A percentile compares a stretch with the other conserved stretches of the same genome.
Conservation (phyloP, 2,329 filamentous ascomycete species). For the Beauveria sp. region DNA sequence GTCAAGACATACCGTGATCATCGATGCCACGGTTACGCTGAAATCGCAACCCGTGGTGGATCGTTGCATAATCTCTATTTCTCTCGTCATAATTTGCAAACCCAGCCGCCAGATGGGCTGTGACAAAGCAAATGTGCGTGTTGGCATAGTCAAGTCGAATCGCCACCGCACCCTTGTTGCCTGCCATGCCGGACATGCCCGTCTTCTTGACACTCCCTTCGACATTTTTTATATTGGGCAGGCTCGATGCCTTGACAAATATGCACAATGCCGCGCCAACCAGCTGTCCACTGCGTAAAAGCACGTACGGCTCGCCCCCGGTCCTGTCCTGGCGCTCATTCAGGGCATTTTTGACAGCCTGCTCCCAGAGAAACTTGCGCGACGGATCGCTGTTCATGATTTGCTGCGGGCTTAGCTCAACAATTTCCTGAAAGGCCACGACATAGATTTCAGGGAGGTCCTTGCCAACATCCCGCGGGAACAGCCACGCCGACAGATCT, state of each 20-base stretch:
- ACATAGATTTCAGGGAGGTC: slow-evolving; percentile 77
- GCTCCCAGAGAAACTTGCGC: slow-evolving; percentile 79
- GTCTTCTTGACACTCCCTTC: slow-evolving; percentile 92
- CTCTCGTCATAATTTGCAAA: slow-evolving; percentile 96
- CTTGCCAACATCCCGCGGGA: slow-evolving; percentile 49
- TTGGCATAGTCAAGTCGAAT: slow-evolving; percentile 93
- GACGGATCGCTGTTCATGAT: slow-evolving; percentile 98
- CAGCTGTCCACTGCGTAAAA: slow-evolving; percentile 85
- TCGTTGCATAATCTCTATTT: slow-evolving; percentile 87
- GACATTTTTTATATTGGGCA: slow-evolving; percentile 87
- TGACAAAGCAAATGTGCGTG: slow-evolving; percentile 90
- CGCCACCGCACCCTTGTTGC: slow-evolving; percentile 95
- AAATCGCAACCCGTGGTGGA: slow-evolving; percentile 79
- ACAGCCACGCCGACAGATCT: slow-evolving; percentile 82
- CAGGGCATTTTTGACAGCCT: slow-evolving; percentile 66
- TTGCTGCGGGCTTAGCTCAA: slow-evolving; percentile 94
- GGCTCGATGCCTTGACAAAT: slow-evolving; percentile 72
- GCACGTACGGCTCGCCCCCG: slow-evolving; percentile 72
- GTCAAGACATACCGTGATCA: slow-evolving; percentile 60
- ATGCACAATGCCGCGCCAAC: slow-evolving; percentile 90
- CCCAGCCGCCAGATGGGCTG: slow-evolving; percentile 89
- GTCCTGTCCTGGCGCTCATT: slow-evolving; percentile 61
- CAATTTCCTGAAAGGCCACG: slow-evolving; percentile 94
- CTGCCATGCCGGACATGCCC: slow-evolving; percentile 92
- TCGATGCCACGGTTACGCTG: slow-evolving; percentile 86